phyloP scores from a whole-genome alignment of 495 filamentous ascomycete genomes.

The Penicillium steckii region DNA sequence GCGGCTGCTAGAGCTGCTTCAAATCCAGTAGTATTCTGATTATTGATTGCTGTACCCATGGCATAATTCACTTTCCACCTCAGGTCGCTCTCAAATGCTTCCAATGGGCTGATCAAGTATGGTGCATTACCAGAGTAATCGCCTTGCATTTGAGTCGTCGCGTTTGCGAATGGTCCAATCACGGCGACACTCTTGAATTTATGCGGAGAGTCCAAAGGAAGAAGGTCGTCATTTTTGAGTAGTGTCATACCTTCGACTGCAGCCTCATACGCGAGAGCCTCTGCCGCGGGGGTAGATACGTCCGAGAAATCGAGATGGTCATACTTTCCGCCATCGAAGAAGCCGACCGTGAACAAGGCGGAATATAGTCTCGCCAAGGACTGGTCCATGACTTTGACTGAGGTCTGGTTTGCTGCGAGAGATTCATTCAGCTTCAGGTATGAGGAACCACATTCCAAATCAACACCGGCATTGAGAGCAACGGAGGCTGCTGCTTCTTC shows the following conservation, averaged over 20 bases:
- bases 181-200: slow-evolving; percentile 36
- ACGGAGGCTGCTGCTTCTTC: slow-evolving; percentile 45
- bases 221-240: slow-evolving; percentile 53
- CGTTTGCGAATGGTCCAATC: slow-evolving; percentile 53
- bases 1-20: slow-evolving; percentile 39
- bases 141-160: slow-evolving; percentile 56
- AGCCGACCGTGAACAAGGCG: slow-evolving; percentile 51
- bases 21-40: slow-evolving; percentile 36
- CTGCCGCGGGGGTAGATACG: slow-evolving; percentile 44
- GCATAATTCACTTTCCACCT: slow-evolving; percentile 46
- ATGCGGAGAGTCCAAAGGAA: slow-evolving; percentile 38
- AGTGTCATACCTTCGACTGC: slow-evolving; percentile 53
- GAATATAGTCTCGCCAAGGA: slow-evolving; percentile 50
- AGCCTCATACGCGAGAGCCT: slow-evolving; percentile 48
- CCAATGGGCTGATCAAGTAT: slow-evolving; percentile 46
- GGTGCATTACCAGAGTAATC: slow-evolving; percentile 48
- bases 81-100: slow-evolving; percentile 40
- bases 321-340: slow-evolving; percentile 44
- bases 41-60: slow-evolving; percentile 36
- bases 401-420: slow-evolving; percentile 39
- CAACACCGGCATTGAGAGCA: slow-evolving; percentile 53
- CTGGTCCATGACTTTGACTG: slow-evolving; percentile 38
- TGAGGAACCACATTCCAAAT: slow-evolving; percentile 50
- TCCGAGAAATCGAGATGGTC: slow-evolving; percentile 16
- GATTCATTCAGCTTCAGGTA: slow-evolving; percentile 43